Base-by-base conservation (phyloP, 148 eudicot genomes). In the Silene uniflora region DNA sequence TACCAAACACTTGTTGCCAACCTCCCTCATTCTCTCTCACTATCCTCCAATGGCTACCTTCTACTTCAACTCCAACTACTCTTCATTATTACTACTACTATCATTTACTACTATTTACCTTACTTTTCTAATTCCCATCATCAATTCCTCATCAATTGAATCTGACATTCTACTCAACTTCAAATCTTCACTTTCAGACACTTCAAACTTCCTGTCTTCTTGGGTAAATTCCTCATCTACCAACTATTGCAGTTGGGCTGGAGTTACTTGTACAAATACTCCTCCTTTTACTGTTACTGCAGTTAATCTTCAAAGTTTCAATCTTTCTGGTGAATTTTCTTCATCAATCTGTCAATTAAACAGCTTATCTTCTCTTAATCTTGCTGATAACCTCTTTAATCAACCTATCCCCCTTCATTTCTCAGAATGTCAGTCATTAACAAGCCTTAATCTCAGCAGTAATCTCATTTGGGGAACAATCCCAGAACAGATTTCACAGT, bases 381-480 rank as follows among this genome's bases (percentile, higher is more conserved):
- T 93, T 75, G 93, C 98, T 78, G 83, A 85, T 73, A 93, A 93
- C 59, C 71, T 79, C 83, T 89, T 93, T 63, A 89, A 91, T 62
- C 89, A 87, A 59, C 87, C 98, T 18, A 91, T 93, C 58, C 98
- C 98, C 70, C 89, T 93, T 52, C 96, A 91, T 66, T 85, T 93
- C 35, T 89, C 96, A 39, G 73, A 87, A 29, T 93, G 96, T 77
- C 55, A 16, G 19, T 89, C 90, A 62, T 79, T 93, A 62, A 74
- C 79, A 47, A 86, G 76, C 46, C 81, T 93, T 6, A 93, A 91
- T 83, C 83, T 91, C 65, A 91, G 98, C 27, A 81, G 69, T 77
- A 93, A 93, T 67, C 89, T 89, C 71, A 86, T 93, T n/a, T 93
- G 93, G 96, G 96, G 93, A 11, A 82, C 93, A 42, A 89, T 93